Conservation (phyloP, 306 rosid genomes). For the Sicyos edulis region DNA sequence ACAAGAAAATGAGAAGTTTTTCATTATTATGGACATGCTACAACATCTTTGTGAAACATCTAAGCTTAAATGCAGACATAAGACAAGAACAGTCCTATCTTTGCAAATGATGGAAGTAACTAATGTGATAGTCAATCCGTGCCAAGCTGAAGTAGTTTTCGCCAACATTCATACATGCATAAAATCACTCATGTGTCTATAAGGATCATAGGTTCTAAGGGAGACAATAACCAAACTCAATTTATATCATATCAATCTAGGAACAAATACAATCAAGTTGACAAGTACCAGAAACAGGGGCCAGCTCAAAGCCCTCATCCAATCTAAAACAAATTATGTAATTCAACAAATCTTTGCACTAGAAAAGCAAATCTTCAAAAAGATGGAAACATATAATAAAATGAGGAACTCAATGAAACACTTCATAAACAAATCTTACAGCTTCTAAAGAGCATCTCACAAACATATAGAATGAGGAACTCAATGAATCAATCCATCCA, state of each 20-base stretch:
- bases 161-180: background rate
- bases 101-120: slow-evolving; percentile 1
- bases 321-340: background rate
- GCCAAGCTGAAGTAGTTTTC: background rate
- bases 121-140: background rate
- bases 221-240: too few relatives aligned
- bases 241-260: background rate
- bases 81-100: background rate
- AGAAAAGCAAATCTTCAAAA: background rate
- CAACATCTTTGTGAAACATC: background rate
- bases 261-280: slow-evolving; percentile 1
- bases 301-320: too few relatives aligned
- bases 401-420: too few relatives aligned
- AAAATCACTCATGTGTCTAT: too few relatives aligned
- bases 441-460: slow-evolving; percentile 8
- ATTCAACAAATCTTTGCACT: slow-evolving; percentile 8
- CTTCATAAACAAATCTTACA: too few relatives aligned
- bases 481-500: background rate
- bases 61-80: background rate
- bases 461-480: background rate
- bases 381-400: background rate
- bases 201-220: too few relatives aligned
- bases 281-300: background rate
- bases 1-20: background rate
- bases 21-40: too few relatives aligned